Percentiles rank a stretch among this genome's conserved stretches.
Evolutionary conservation across 345 rosid genomes (phyloP).

Genomic region (Citrus glauca): DNA sequence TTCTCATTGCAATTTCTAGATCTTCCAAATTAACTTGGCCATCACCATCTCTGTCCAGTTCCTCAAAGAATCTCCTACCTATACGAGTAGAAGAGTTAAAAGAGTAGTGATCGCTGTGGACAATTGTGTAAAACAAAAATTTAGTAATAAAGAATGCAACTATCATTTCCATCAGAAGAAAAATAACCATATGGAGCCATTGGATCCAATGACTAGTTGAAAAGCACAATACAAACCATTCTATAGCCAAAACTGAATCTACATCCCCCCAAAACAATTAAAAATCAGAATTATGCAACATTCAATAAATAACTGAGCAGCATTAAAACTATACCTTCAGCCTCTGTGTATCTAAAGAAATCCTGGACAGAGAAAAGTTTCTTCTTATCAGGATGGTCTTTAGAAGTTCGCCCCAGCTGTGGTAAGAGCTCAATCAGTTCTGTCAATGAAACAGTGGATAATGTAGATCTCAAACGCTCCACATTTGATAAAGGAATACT

Average conservation of each 20-base stretch:
- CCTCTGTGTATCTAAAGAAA: constrained; percentile 94
- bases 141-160: background rate
- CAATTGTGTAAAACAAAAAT: background rate
- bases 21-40: constrained; percentile 92
- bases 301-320: background rate
- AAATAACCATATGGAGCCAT: background rate
- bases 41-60: constrained; percentile 95
- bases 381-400: constrained; percentile 94
- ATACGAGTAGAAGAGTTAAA: constrained; percentile 18
- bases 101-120: background rate
- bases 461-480: constrained; percentile 80
- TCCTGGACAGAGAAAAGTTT: constrained; percentile 92
- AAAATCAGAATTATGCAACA: background rate
- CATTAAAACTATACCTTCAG: constrained; percentile 69
- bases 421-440: constrained; percentile 91
- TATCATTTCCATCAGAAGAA: background rate
- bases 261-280: background rate
- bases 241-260: background rate
- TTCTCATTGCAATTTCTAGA: constrained; percentile 91
- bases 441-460: constrained; percentile 69
- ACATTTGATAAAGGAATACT: constrained; percentile 90
- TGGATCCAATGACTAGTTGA: background rate
- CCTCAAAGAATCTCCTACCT: constrained; percentile 98
- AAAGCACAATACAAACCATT: background rate
- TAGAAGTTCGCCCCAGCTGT: constrained; percentile 67